Evolutionary conservation across 2,329 filamentous ascomycete genomes (phyloP).

Genomic region (Berkeleyomyces basicola): DNA sequence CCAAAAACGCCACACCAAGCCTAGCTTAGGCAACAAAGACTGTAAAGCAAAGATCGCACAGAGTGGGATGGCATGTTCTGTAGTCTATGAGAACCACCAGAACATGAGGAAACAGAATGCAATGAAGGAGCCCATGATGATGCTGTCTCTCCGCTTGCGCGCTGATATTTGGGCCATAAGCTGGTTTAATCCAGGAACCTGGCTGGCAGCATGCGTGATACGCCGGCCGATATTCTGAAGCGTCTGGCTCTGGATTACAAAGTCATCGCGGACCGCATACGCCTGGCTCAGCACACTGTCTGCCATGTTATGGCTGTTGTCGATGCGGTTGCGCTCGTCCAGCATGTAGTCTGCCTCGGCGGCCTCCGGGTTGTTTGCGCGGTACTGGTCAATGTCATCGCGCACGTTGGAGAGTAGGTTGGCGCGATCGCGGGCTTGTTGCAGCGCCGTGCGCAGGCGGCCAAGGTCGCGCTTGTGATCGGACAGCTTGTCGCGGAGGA

Average conservation of each 20-base stretch:
- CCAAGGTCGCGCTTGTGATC: conserved; percentile 73
- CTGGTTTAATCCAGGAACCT: conserved; percentile 83
- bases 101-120: conserved; percentile 81
- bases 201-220: conserved; percentile 75
- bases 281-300: conserved; percentile 88
- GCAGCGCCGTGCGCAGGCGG: conserved; percentile 56
- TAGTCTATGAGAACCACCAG: conserved; percentile 42
- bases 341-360: conserved; percentile 97
- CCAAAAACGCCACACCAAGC: conserved; percentile 10
- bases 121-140: conserved; percentile 84
- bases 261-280: conserved; percentile 90
- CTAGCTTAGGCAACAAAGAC: conserved; percentile 22
- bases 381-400: conserved; percentile 82
- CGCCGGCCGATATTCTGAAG: conserved; percentile 76
- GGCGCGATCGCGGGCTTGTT: conserved; percentile 65
- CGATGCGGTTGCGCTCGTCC: conserved; percentile 68
- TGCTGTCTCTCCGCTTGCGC: conserved; percentile 85
- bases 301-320: conserved; percentile 76
- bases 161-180: conserved; percentile 84
- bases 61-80: not conserved
- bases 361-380: conserved; percentile 59
- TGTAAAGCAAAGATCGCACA: not conserved
- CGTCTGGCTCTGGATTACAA: conserved; percentile 72
- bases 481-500: conserved; percentile 76
- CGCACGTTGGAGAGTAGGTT: conserved; percentile 85